Evolutionary conservation across 2,329 filamentous ascomycete genomes (phyloP).

Genomic region (Trichophyton equinum): DNA sequence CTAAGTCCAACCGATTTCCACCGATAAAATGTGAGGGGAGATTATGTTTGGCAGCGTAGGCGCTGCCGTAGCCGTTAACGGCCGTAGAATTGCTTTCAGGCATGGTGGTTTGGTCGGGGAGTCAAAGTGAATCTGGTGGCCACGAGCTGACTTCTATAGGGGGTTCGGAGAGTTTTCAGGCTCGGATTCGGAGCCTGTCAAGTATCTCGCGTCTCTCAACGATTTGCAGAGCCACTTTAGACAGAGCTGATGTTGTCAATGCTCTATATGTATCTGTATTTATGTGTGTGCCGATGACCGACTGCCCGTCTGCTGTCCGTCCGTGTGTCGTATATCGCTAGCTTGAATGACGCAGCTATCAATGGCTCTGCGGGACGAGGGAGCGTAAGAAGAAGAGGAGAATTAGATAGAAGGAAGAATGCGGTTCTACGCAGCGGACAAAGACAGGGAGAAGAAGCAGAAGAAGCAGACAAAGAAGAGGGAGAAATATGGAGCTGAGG

Average conservation of each 20-base stretch:
- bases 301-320: neutral
- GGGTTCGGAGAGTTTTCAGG: conserved; percentile 4
- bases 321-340: neutral
- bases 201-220: neutral
- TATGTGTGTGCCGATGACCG: too few species aligned
- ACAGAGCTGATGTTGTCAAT: neutral
- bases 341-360: neutral
- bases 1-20: conserved; percentile 74
- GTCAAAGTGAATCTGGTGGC: neutral
- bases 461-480: conserved; percentile 6
- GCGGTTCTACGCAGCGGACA: neutral
- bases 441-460: neutral
- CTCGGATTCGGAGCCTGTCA: neutral
- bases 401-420: neutral
- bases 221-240: neutral
- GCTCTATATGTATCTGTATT: neutral
- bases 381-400: conserved; percentile 6
- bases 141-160: conserved; percentile 3
- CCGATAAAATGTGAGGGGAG: conserved; percentile 92
- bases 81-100: conserved; percentile 23
- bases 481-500: conserved; percentile 4
- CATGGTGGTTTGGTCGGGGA: conserved; percentile 24
- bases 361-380: conserved; percentile 5
- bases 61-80: conserved; percentile 44
- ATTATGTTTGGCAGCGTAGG: conserved; percentile 68